phyloP scores from a whole-genome alignment of 768 basidiomycete genomes.

The Jaapia argillacea region DNA sequence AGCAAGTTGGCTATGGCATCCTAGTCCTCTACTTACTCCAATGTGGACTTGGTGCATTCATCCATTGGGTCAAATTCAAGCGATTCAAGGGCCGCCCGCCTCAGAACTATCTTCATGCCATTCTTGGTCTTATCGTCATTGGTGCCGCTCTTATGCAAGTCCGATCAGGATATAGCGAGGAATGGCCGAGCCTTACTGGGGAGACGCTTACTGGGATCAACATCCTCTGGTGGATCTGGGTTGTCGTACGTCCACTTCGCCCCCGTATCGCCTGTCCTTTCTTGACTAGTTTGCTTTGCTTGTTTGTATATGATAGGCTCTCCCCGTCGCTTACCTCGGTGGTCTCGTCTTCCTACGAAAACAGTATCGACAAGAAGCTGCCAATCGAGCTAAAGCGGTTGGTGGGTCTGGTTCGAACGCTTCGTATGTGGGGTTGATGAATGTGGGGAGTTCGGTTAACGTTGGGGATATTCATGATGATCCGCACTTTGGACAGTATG shows the following conservation, averaged over 20 bases:
- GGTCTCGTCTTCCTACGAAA: conserved; percentile 35
- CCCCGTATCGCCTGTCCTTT: not conserved
- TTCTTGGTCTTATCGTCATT: conserved; percentile 45
- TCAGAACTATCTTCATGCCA: conserved; percentile 30
- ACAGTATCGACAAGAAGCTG: conserved; percentile 36
- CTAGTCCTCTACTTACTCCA: conserved; percentile 46
- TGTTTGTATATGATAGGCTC: conserved; percentile 7
- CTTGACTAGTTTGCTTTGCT: not conserved
- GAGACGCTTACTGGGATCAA: conserved; percentile 7
- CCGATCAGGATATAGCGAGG: conserved; percentile 2
- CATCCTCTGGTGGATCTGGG: conserved; percentile 10
- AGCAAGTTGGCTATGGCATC: conserved; percentile 42
- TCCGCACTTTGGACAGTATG: no score
- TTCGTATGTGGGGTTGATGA: no score
- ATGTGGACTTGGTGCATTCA: conserved; percentile 33
- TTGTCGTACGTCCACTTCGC: conserved; percentile 10
- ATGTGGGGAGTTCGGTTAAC: no score
- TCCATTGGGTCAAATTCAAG: conserved; percentile 41
- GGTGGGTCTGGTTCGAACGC: no score
- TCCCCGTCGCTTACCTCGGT: conserved; percentile 29
- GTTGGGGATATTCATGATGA: no score
- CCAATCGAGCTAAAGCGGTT: not conserved
- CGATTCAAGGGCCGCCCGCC: conserved; percentile 32
- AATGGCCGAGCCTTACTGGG: conserved; percentile 11
- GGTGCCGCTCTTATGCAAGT: conserved; percentile 39